Percentiles rank a stretch among this genome's conserved stretches.
phyloP scores from a whole-genome alignment of 345 rosid genomes.

The Brassica rapa region DNA sequence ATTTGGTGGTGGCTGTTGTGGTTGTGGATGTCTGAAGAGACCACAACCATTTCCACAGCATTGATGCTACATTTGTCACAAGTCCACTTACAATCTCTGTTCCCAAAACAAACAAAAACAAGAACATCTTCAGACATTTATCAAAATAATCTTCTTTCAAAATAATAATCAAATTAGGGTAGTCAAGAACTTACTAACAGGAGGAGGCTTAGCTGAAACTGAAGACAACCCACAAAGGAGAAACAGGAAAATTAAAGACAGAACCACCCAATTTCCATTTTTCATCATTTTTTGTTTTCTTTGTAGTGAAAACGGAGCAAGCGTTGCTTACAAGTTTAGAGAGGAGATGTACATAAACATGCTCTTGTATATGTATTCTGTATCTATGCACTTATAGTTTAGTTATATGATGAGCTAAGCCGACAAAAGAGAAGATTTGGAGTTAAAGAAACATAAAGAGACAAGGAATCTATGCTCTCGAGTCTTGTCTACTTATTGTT shows the following conservation, averaged over 20 bases:
- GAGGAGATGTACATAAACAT: neutral
- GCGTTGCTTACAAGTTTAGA: conserved; percentile 19
- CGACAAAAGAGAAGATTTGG: conserved; percentile 40
- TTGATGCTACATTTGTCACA: conserved; percentile 76
- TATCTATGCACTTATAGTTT: neutral
- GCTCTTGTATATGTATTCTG: neutral
- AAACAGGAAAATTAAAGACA: conserved; percentile 49
- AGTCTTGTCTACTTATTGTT: conserved; percentile 36
- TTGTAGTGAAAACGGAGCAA: neutral
- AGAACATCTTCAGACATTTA: neutral
- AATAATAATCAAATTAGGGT: neutral
- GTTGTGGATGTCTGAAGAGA: conserved; percentile 69
- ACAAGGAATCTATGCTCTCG: conserved; percentile 41
- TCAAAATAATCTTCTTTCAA: neutral
- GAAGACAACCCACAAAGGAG: conserved; percentile 60
- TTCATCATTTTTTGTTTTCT: conserved; percentile 10
- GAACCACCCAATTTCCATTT: conserved; percentile 23
- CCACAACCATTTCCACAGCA: conserved; percentile 90
- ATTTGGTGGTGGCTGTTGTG: conserved; percentile 56
- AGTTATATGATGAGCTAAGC: conserved; percentile 15
- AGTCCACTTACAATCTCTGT: conserved; percentile 76
- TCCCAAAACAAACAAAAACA: conserved; percentile 20
- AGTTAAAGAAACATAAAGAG: conserved; percentile 36
- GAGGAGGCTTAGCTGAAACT: conserved; percentile 83
- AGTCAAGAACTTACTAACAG: conserved; percentile 60